These are phyloP conservation scores for Barnettozyma siamensis DNA, from an alignment of 805 yeast genomes.

Conservation along the genomic window DNA sequence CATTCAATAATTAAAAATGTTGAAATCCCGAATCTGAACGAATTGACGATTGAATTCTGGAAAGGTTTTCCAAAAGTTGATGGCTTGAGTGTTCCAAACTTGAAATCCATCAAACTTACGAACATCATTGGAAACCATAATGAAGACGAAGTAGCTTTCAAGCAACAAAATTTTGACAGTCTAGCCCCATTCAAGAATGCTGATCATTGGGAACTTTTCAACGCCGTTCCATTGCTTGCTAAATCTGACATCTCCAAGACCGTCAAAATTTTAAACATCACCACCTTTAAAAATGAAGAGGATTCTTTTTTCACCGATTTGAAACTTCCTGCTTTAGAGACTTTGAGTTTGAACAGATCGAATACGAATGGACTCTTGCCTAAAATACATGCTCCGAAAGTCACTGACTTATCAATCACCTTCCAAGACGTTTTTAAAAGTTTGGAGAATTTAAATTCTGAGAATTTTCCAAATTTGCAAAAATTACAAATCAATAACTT, in stretches of 20 bases:
- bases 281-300: constrained; percentile 6
- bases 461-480: constrained; percentile 1
- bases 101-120: constrained; percentile 7
- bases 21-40: constrained; percentile 4
- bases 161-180: neutral
- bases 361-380: constrained; percentile 6
- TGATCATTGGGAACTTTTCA: constrained; percentile 8
- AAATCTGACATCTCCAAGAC: neutral
- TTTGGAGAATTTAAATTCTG: neutral
- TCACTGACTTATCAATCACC: constrained; percentile 1
- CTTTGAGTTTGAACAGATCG: constrained; percentile 5
- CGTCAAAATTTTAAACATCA: constrained; percentile 3
- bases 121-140: constrained; percentile 3
- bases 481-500: constrained; percentile 1
- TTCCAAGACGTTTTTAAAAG: constrained; percentile 2
- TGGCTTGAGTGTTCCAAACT: constrained; percentile 1
- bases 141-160: neutral
- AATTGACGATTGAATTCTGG: constrained; percentile 9
- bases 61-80: constrained; percentile 4
- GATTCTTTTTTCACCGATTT: neutral
- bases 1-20: neutral
- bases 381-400: constrained; percentile 1
- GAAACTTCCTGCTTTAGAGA: neutral
- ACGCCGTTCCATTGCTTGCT: constrained; percentile 1
- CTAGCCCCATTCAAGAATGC: constrained; percentile 2